Evolutionary conservation across 257 asterid species (phyloP).

Genomic region (Scutellaria galericulata): DNA sequence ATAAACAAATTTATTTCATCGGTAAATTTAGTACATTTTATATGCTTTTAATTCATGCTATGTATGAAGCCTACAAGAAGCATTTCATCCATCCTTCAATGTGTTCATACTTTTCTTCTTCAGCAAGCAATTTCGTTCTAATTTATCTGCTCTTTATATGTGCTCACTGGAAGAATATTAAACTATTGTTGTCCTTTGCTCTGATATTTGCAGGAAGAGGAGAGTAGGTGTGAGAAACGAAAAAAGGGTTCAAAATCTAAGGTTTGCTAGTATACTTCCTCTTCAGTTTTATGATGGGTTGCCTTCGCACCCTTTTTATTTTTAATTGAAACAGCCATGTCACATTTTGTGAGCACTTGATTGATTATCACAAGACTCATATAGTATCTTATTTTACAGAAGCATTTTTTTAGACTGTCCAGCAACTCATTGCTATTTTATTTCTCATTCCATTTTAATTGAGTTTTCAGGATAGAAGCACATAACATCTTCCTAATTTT

Average conservation of each 20-base stretch:
- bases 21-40: too few species aligned
- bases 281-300: not conserved
- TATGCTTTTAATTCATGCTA: not conserved
- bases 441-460: conserved; percentile 14
- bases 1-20: too few species aligned
- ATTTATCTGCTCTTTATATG: not conserved
- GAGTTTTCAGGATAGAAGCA: not conserved
- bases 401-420: not conserved
- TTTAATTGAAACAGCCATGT: not conserved
- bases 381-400: not conserved
- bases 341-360: not conserved
- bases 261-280: conserved; percentile 36
- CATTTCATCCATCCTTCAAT: not conserved
- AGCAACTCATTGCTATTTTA: not conserved
- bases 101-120: not conserved
- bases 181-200: not conserved
- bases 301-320: not conserved
- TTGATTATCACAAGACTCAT: conserved; percentile 10
- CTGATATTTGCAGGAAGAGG: conserved; percentile 57
- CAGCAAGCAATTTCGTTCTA: too few species aligned
- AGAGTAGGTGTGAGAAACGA: conserved; percentile 43
- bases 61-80: not conserved
- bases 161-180: not conserved
- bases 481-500: conserved; percentile 15
- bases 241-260: conserved; percentile 42